Evolutionary conservation across 106 monocot species (phyloP), one percentile per base, ranked within the genome.

Genomic region (Alisma plantagoaquatica): DNA sequence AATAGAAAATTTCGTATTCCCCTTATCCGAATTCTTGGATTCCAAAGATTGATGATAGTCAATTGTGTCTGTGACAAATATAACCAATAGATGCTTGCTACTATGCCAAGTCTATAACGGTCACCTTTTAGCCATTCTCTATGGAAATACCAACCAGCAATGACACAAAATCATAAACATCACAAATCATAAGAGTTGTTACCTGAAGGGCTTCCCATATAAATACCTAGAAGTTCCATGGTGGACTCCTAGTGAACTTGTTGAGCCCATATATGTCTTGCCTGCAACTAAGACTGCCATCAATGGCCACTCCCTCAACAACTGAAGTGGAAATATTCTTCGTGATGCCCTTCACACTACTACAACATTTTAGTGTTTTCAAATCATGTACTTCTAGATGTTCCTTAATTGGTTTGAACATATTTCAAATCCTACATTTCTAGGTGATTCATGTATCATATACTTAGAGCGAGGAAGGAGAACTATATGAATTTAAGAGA

Each of bases 141-240:
- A 74, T 84, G 38, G 55, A 47, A 51, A 78, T 68, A 35, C 83
- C 83, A 38, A 84, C 83, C 29, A 72, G 19, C 14, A 84, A 56
- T 28, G 83, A 84, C 6, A 84, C 67, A 45, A 79, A 41, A 9
- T 78, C 75, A 28, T 79, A 84, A 5, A 65, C 55, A 27, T 43
- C 78, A 29, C 78, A 68, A 57, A 84, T 84, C 26, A 84, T 75
- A 12, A 84, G 66, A 4, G 83, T 84, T 72, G 68, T 75, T 43
- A 78, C 83, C 27, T 84, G 79, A 43, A 84, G 64, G 22, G 83
- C 83, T 69, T 84, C 83, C 75, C 78, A 84, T 14, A 84, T 71
- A 45, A 79, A 84, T 10, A 78, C 68, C 75, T 70, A 84, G 52
- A 78, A 84, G 41, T 65, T 75, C 14, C 74, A 48, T 1, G 49